phyloP scores from a whole-genome alignment of 108 stramenopile species.

The Cafeteria roenbergensis region DNA sequence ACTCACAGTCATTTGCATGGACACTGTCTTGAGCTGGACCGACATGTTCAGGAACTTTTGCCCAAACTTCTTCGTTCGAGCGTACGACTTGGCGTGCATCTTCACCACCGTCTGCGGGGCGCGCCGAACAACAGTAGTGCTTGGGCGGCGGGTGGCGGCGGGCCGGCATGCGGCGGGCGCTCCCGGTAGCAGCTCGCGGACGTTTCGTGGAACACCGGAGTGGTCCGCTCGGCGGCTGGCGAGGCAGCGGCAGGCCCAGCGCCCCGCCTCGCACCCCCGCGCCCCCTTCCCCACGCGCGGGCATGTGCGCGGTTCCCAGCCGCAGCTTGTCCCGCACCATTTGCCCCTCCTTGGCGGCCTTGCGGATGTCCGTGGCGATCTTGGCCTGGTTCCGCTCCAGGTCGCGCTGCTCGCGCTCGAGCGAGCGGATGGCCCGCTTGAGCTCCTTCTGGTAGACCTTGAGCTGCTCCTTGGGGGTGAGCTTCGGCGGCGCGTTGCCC shows the following conservation, averaged over 20 bases:
- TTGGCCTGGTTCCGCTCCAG: slow-evolving; percentile 24
- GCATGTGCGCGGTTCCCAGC: not conserved
- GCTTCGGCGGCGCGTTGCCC: not conserved
- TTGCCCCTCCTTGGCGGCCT: slow-evolving; percentile 4
- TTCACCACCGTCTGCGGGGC: slow-evolving; percentile 14
- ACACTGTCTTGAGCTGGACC: slow-evolving; percentile 9
- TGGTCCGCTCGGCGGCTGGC: no score
- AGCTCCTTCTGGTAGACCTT: slow-evolving; percentile 23
- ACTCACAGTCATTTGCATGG: slow-evolving; percentile 20
- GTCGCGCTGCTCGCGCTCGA: slow-evolving; percentile 22
- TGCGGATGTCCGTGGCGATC: slow-evolving; percentile 22
- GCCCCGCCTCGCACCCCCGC: no score
- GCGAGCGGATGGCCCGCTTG: slow-evolving; percentile 25
- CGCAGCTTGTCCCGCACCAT: not conserved
- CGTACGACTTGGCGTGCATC: slow-evolving; percentile 28
- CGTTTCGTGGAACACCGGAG: no score
- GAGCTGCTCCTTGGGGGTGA: slow-evolving; percentile 23
- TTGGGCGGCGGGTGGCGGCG: no score
- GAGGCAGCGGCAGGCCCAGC: no score
- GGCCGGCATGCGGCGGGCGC: no score
- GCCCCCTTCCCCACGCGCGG: not conserved
- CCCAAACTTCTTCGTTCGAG: slow-evolving; percentile 22
- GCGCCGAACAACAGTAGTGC: no score
- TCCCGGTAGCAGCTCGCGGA: no score
- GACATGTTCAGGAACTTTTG: slow-evolving; percentile 16